These are phyloP conservation scores for Cryptococcus jaspeensis DNA, from an alignment of 1,284 basidiomycete genomes.

Conservation along the genomic window DNA sequence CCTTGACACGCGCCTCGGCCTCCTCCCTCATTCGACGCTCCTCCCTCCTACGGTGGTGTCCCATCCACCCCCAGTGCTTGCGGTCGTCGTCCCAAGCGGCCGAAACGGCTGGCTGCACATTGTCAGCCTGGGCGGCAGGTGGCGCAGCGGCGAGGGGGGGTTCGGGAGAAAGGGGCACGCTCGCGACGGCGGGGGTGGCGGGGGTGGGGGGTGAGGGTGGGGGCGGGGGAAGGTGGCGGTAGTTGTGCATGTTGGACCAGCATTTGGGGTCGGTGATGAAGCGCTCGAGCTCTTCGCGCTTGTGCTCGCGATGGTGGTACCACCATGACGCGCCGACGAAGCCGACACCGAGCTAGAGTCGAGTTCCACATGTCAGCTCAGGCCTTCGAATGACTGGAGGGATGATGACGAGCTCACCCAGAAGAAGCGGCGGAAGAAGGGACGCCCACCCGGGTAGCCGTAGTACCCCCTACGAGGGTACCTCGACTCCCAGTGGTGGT, in stretches of 20 bases:
- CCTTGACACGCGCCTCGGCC: background rate
- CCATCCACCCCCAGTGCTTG: background rate
- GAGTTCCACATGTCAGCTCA: constrained; percentile 2
- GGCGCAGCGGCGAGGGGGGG: background rate
- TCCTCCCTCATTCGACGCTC: background rate
- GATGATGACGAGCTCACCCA: constrained; percentile 21
- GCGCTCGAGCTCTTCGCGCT: constrained; percentile 4
- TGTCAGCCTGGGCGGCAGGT: background rate
- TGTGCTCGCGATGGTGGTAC: constrained; percentile 11
- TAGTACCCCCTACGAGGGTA: constrained; percentile 9
- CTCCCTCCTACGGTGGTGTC: background rate
- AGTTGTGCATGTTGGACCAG: background rate
- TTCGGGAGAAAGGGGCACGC: too few relatives aligned
- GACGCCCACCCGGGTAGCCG: constrained; percentile 5
- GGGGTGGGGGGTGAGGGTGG: background rate
- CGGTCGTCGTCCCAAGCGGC: background rate
- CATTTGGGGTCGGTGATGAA: constrained; percentile 4
- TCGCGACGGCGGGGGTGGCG: background rate
- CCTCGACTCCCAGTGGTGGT: too few relatives aligned
- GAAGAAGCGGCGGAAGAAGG: constrained; percentile 14
- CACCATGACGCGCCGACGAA: constrained; percentile 19
- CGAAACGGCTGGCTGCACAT: background rate
- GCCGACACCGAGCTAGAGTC: constrained; percentile 26
- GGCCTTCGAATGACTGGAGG: background rate
- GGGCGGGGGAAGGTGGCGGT: background rate